A percentile compares a stretch with the other conserved stretches of the same genome.
Conservation (phyloP, 805 yeast genomes). For the Spathaspora gorwiae region DNA sequence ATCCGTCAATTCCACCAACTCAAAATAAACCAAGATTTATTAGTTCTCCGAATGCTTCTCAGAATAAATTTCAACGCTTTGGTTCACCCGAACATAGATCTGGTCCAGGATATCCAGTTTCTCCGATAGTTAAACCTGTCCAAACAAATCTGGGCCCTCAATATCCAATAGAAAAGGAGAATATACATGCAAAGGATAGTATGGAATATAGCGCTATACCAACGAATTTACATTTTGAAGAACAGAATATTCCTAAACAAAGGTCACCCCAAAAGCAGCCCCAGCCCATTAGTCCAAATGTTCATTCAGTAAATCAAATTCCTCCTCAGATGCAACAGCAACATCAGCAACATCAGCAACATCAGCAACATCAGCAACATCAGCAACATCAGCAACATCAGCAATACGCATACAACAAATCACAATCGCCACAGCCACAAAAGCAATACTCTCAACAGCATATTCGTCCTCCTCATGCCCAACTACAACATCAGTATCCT, state of each 20-base stretch:
- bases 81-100: slow-evolving; percentile 6
- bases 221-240: too few species aligned
- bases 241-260: too few species aligned
- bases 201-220: too few species aligned
- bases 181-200: too few species aligned
- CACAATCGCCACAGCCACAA: slow-evolving; percentile 10
- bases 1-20: slow-evolving; percentile 3
- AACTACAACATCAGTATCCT: too few species aligned
- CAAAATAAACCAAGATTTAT: slow-evolving; percentile 26
- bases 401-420: background rate
- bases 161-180: slow-evolving; percentile 4
- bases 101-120: slow-evolving; percentile 8
- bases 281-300: slow-evolving; percentile 1
- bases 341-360: background rate
- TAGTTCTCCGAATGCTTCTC: slow-evolving; percentile 27
- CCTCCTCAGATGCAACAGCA: slow-evolving; percentile 11
- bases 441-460: too few species aligned
- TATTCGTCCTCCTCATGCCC: too few species aligned
- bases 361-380: too few species aligned
- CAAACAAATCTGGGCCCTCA: slow-evolving; percentile 5
- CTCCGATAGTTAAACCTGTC: slow-evolving; percentile 3
- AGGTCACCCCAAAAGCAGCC: too few species aligned
- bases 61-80: slow-evolving; percentile 15
- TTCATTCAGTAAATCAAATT: slow-evolving; percentile 7
- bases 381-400: too few species aligned